Conservation (phyloP, 2,329 filamentous ascomycete genomes). For the Microcera coccophila region DNA sequence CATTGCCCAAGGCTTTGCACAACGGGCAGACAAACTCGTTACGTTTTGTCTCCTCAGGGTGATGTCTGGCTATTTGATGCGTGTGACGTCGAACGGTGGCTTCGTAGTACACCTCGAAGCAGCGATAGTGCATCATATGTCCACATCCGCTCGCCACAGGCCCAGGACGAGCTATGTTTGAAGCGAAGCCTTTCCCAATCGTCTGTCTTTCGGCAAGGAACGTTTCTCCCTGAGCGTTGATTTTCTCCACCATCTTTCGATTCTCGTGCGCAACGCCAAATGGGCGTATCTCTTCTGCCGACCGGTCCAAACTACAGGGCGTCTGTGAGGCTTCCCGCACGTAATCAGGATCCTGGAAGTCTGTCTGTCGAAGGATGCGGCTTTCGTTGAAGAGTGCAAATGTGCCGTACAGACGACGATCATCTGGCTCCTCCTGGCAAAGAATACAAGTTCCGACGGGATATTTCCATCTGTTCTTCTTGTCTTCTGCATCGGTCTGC, state of each 20-base stretch:
- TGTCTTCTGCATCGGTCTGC: constrained; percentile 60
- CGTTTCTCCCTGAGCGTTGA: constrained; percentile 67
- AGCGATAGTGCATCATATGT: constrained; percentile 97
- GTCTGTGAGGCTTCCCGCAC: constrained; percentile 77
- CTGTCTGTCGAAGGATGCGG: constrained; percentile 79
- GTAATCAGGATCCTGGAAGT: constrained; percentile 75
- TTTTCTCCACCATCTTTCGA: constrained; percentile 68
- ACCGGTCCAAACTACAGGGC: constrained; percentile 77
- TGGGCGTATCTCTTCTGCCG: constrained; percentile 76
- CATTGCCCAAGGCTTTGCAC: constrained; percentile 93
- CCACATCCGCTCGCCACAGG: constrained; percentile 89
- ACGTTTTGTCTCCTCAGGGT: constrained; percentile 73
- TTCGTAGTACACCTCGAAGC: constrained; percentile 87
- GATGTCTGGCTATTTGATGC: constrained; percentile 90
- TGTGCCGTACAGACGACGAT: constrained; percentile 83
- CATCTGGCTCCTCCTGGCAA: constrained; percentile 93
- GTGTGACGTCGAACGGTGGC: constrained; percentile 79
- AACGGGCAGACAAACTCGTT: constrained; percentile 95
- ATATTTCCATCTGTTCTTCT: constrained; percentile 73
- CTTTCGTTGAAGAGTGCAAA: constrained; percentile 89
- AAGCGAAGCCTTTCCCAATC: constrained; percentile 84
- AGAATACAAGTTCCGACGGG: constrained; percentile 90
- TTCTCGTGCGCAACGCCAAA: constrained; percentile 92
- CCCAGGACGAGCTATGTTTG: constrained; percentile 61
- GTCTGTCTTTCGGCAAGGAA: constrained; percentile 73